Evolutionary conservation across 2,329 filamentous ascomycete species (phyloP).

Genomic region (Blastomyces parvus): DNA sequence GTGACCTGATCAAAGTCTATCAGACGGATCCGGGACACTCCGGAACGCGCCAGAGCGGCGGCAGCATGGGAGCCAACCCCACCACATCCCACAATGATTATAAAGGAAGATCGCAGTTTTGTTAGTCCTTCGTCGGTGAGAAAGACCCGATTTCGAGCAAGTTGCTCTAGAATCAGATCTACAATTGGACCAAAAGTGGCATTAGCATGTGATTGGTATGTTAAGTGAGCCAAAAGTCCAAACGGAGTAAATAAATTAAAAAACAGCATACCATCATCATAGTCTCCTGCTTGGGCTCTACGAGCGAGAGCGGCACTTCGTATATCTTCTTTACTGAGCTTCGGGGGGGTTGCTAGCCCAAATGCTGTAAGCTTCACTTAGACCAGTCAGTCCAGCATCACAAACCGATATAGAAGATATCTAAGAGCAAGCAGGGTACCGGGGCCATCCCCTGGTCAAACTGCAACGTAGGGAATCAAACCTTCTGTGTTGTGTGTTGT

Average conservation of each 20-base stretch:
- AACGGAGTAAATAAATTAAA: too few species aligned
- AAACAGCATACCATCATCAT: conserved; percentile 46
- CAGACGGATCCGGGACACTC: conserved; percentile 75
- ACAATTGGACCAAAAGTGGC: conserved; percentile 5
- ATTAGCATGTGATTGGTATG: conserved; percentile 11
- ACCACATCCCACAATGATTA: conserved; percentile 85
- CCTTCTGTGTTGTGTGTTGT: conserved; percentile 43
- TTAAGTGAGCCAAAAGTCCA: neutral
- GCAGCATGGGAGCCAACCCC: conserved; percentile 90
- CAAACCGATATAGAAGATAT: conserved; percentile 1
- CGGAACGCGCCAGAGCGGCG: conserved; percentile 76
- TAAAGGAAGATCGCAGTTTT: conserved; percentile 69
- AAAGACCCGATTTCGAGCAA: conserved; percentile 87
- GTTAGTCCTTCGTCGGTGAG: conserved; percentile 70
- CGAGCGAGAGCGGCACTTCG: conserved; percentile 49
- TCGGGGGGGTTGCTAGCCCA: conserved; percentile 30
- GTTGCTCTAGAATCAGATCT: conserved; percentile 88
- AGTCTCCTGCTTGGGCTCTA: conserved; percentile 53
- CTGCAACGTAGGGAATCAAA: conserved; percentile 20
- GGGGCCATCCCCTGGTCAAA: neutral
- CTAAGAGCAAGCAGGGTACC: neutral
- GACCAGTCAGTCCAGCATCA: conserved; percentile 27
- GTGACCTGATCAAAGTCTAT: conserved; percentile 98
- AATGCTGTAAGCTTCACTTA: conserved; percentile 43
- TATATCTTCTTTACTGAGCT: conserved; percentile 45